Evolutionary conservation across 176 grass and related monocot species (phyloP), one percentile per base, ranked within the genome.

Genomic region (Oryza coarctata): DNA sequence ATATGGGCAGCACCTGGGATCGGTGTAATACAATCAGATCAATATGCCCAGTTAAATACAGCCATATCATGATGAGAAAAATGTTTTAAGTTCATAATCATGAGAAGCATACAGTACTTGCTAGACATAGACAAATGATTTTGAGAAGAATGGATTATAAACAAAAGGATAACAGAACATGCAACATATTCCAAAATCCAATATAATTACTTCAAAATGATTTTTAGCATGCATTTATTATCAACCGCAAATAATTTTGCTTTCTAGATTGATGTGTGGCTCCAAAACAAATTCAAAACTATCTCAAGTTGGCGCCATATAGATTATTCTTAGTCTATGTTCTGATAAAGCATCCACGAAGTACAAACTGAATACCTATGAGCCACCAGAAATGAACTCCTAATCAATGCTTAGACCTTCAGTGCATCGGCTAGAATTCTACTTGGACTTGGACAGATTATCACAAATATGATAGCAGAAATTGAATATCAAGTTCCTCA

Each of bases 1-100:
- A 99, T 85, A 99, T 96, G 30, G 97, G 89, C 83, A 99, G 80
- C 65, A 98, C 95, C 95, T 98, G 63, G 72, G 38, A 82, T 28
- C 75, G 68, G 68, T 61, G 30, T 44, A 83, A 91, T 18, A 33
- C 72, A 25, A 65, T 47, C 18, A 47, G 47, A 29, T 30, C 12
- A 47, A 68, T 49, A 15, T 49, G 26, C 26, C 33, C 62, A 52
- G 22, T 23, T 14, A 38, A 17, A 74, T 50, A 13, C 25, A 34
- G n/a, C 25, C 40, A 60, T 61, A 68, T 43, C 1, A 69, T 60
- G 61, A 74, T 50, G 9, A 23, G 47, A 13, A 83, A 76, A 58
- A 31, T 20, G 47, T 50, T 9, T 35, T 29, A 22, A 74, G 31
- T 66, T 9, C 49, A n/a, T 17, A 43, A 17, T 73, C 5, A 85